Evolutionary conservation across 2,329 filamentous ascomycete species (phyloP).

Genomic region (Colletotrichum melonis): DNA sequence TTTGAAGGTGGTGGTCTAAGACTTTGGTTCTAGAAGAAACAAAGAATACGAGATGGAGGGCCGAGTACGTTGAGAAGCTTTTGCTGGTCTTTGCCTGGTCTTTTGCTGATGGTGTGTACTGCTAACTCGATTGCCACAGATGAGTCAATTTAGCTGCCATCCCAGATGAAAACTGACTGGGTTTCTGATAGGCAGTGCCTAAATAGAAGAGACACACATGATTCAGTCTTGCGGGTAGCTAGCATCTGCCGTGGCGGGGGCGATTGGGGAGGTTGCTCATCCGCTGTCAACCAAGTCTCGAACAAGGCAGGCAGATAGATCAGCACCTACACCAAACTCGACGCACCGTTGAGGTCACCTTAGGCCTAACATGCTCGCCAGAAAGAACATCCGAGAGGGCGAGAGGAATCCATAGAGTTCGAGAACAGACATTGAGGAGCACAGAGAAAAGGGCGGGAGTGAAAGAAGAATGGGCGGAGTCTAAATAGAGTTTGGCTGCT

Average conservation of each 20-base stretch:
- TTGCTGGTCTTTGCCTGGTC: neutral
- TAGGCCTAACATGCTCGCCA: conserved; percentile 12
- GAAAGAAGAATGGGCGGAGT: neutral
- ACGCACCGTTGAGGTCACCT: neutral
- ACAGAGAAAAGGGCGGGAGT: too few relatives aligned
- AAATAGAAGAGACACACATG: neutral
- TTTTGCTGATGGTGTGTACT: neutral
- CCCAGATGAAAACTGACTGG: neutral
- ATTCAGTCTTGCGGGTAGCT: neutral
- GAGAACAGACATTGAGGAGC: conserved; percentile 7
- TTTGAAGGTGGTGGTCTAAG: neutral
- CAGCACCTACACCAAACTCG: neutral
- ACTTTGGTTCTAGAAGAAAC: neutral
- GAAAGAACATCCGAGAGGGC: conserved; percentile 1
- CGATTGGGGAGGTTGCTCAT: neutral
- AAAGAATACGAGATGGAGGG: neutral
- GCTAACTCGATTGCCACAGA: neutral
- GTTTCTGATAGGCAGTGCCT: neutral
- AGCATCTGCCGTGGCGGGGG: neutral
- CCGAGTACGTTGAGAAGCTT: neutral
- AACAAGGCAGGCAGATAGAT: neutral
- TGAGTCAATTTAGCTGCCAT: neutral
- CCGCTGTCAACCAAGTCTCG: neutral
- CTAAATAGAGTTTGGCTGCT: conserved; percentile 30
- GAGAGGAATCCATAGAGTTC: neutral